These are phyloP conservation scores for Rhodosporidiobolus odoratus DNA, from an alignment of 768 basidiomycete species.

Conservation along the genomic window DNA sequence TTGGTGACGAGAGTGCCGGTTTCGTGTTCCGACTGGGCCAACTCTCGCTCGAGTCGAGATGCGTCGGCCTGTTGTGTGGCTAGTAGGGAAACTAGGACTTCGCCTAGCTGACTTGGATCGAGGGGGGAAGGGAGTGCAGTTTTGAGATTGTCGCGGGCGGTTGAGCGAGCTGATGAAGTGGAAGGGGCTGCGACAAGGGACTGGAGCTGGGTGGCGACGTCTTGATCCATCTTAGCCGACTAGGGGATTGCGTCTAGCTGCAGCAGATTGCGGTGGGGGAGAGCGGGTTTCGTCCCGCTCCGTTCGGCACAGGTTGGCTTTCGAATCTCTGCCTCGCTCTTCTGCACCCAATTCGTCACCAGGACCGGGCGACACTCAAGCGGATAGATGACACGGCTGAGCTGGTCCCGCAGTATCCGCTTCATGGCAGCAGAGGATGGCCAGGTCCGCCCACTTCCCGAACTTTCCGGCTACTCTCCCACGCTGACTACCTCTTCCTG, in stretches of 20 bases:
- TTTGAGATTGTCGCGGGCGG: background rate
- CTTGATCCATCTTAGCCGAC: background rate
- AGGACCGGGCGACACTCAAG: background rate
- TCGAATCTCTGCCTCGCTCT: too few relatives aligned
- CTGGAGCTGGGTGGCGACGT: slow-evolving; percentile 1
- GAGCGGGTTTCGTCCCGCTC: too few relatives aligned
- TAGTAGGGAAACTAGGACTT: background rate
- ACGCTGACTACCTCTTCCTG: background rate
- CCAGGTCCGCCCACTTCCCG: slow-evolving; percentile 3
- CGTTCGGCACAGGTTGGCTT: too few relatives aligned
- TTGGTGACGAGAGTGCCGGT: background rate
- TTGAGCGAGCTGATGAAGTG: background rate
- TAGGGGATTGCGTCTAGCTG: too few relatives aligned
- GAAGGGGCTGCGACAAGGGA: background rate
- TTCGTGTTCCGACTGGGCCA: slow-evolving; percentile 1
- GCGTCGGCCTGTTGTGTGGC: background rate
- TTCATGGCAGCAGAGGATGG: slow-evolving; percentile 34
- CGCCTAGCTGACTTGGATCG: background rate
- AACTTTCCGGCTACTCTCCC: background rate
- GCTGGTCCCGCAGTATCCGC: slow-evolving; percentile 23
- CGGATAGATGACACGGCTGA: too few relatives aligned
- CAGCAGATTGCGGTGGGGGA: too few relatives aligned
- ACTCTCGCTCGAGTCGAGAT: background rate
- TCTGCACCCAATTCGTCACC: background rate
- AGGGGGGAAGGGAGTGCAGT: background rate